Base-by-base conservation (phyloP, 1,284 basidiomycete genomes). In the Marasmius tenuissimus region DNA sequence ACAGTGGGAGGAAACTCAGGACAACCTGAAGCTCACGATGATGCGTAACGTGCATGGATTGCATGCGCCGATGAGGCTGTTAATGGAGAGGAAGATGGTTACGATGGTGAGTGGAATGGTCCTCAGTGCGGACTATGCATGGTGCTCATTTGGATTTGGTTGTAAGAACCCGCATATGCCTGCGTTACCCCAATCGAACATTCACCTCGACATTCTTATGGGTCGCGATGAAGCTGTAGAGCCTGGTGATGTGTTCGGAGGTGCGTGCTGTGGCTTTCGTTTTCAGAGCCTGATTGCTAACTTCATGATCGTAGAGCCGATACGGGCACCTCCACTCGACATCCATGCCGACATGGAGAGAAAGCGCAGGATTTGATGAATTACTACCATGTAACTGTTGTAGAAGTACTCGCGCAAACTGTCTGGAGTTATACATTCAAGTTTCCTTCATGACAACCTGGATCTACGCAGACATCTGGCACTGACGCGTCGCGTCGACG, bases 1-100 rank as follows among this genome's bases (percentile, higher is more conserved):
- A 49, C 61, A 97, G 94, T 99, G 97, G 97, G 89, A 95, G 61
- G 88, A 88, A 67, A 96, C 96, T 5, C 94, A 97, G 73, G 91
- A 94, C 73, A 91, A 92, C 73, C 74, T 96, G 61, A 92, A 92
- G 73, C 81, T 97, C 63, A 94, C 87, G 50, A 79, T 97, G 76
- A 86, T 95, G 73, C 86, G 96, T 59, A 90, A 96, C 75, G 76
- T 90, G 42, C 92, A 91, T 71, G 97, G 97, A 42, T 73, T 98
- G 66, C 93, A 93, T 68, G 89, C 92, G 40, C 97, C 97, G 5
- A 85, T 97, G 73, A 85, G 96, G 50, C 80, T 88, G 61, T 81
- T 97, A 69, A 98, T 99, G 97, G 97, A 99, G 75, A 85, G 96
- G 70, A 93, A 92, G 81, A 85, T 96, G 53, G 93, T 94, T 14